Evolutionary conservation across 2,329 filamentous ascomycete genomes (phyloP).

Genomic region (Trichoderma simmonsii): DNA sequence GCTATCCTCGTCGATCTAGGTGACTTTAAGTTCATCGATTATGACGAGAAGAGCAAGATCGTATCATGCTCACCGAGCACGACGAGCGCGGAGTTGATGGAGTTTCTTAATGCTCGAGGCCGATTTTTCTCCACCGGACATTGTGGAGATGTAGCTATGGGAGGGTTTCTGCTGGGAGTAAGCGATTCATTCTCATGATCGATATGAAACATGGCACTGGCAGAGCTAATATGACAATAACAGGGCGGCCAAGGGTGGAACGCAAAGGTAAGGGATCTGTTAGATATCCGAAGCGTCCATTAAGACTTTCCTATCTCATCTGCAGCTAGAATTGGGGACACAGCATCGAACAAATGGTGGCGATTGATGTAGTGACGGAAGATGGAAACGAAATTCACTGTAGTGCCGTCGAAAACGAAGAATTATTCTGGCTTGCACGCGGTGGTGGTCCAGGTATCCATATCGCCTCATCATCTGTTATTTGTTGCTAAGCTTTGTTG

Average conservation of each 20-base stretch:
- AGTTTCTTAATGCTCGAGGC: neutral
- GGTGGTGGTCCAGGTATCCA: neutral
- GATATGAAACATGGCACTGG: neutral
- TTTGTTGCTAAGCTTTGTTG: neutral
- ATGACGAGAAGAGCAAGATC: neutral
- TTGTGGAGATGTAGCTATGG: neutral
- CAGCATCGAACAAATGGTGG: neutral
- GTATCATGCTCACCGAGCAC: neutral
- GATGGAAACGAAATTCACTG: neutral
- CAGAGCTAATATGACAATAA: neutral
- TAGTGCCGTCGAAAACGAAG: neutral
- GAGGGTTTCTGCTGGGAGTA: neutral
- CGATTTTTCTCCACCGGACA: neutral
- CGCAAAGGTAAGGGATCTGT: neutral
- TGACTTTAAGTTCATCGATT: neutral
- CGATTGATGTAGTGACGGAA: neutral
- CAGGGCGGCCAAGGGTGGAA: neutral
- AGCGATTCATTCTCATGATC: neutral
- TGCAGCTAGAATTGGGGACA: neutral
- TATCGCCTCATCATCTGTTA: neutral
- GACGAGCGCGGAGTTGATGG: neutral
- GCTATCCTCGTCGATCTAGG: neutral
- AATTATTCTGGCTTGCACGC: neutral
- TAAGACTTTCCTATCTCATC: neutral
- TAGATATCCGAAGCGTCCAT: neutral